Evolutionary conservation across 78 protist genomes (phyloP).

Genomic region (Dictyostelium firmibasis): DNA sequence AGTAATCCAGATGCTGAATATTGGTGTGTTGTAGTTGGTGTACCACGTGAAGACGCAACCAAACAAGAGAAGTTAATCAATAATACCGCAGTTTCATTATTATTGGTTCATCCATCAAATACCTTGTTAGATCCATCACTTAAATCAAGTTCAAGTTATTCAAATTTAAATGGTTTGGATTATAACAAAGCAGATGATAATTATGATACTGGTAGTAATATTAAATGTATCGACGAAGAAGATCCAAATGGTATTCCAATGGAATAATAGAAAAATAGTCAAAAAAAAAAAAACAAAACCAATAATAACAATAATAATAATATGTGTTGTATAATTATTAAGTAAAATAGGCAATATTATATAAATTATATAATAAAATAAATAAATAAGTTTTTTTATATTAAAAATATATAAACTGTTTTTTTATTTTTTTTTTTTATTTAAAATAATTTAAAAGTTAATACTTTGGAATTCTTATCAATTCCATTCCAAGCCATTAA

Average conservation of each 20-base stretch:
- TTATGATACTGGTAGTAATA: neutral
- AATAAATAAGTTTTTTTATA: neutral
- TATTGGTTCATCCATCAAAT: constrained; percentile 43
- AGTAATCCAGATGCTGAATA: neutral
- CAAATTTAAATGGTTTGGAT: neutral
- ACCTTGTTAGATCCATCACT: neutral
- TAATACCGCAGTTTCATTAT: neutral
- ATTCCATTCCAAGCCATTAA: neutral
- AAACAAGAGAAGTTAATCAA: constrained; percentile 19
- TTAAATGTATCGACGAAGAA: neutral
- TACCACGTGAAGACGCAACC: constrained; percentile 13
- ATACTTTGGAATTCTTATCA: neutral
- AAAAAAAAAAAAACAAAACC: neutral
- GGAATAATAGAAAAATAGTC: neutral
- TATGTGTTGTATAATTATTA: neutral
- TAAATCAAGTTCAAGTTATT: neutral
- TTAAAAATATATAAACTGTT: neutral
- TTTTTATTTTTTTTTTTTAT: neutral
- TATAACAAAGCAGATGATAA: neutral
- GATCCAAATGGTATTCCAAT: neutral
- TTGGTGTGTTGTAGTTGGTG: constrained; percentile 36
- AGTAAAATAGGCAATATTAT: neutral
- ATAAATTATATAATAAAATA: neutral
- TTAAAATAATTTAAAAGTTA: neutral
- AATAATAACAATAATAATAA: neutral